Percentiles rank a stretch among this genome's conserved stretches.
Evolutionary conservation across 495 filamentous ascomycete species (phyloP).

Genomic region (Neurospora intermedia): DNA sequence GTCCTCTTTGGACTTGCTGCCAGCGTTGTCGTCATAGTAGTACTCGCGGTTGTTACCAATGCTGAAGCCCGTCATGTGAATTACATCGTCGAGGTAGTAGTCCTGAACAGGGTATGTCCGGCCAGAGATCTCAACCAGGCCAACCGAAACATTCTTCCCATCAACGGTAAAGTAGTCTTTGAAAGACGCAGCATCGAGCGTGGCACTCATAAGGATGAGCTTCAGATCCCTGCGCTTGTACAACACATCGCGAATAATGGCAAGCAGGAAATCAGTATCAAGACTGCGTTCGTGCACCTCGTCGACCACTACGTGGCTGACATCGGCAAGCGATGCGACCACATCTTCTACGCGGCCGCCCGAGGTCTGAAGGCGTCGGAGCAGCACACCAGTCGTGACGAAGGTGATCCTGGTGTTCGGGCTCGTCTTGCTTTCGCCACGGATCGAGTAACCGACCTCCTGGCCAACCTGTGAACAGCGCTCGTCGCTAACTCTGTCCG

Average conservation of each 20-base stretch:
- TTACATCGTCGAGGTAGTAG: constrained; percentile 81
- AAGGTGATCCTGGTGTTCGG: constrained; percentile 78
- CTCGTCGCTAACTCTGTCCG: constrained; percentile 90
- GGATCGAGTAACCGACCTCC: constrained; percentile 90
- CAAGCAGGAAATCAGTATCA: constrained; percentile 89
- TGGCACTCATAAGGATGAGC: constrained; percentile 96
- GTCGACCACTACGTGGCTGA: constrained; percentile 92
- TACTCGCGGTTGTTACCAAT: constrained; percentile 21
- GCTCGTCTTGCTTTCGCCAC: constrained; percentile 69
- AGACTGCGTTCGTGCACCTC: constrained; percentile 95
- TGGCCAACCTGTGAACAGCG: constrained; percentile 70
- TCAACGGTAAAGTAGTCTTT: constrained; percentile 67
- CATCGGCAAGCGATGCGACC: constrained; percentile 67
- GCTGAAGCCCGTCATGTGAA: constrained; percentile 67
- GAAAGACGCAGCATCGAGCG: constrained; percentile 83
- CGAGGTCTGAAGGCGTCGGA: constrained; percentile 78
- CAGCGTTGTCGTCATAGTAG: constrained; percentile 25
- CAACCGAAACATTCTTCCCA: constrained; percentile 45
- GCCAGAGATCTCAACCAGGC: constrained; percentile 73
- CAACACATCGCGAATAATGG: constrained; percentile 77
- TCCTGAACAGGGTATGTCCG: constrained; percentile 86
- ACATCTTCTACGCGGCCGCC: constrained; percentile 68
- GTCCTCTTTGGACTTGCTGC: constrained; percentile 23
- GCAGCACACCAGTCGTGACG: constrained; percentile 92
- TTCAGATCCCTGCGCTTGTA: constrained; percentile 69